These are phyloP conservation scores for Puccinia novopanici DNA, from an alignment of 1,284 basidiomycete species.

Conservation along the genomic window DNA sequence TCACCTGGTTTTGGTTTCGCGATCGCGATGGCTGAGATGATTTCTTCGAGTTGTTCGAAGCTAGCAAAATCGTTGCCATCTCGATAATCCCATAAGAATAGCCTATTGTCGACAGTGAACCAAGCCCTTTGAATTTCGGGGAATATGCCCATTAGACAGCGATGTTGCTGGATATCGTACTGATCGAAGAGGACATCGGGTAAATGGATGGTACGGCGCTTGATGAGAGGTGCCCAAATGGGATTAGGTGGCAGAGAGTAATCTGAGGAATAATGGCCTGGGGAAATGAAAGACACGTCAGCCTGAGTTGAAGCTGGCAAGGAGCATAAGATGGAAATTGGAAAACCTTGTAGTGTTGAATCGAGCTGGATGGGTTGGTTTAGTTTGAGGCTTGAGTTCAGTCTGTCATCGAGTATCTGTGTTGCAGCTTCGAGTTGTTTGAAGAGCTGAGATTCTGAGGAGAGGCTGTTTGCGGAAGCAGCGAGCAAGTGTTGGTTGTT, in stretches of 20 bases:
- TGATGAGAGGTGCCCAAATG: conserved; percentile 76
- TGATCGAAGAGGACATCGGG: conserved; percentile 80
- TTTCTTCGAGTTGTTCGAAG: conserved; percentile 85
- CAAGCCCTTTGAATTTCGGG: conserved; percentile 92
- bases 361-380: conserved; percentile 42
- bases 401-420: conserved; percentile 35
- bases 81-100: conserved; percentile 95
- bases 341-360: conserved; percentile 35
- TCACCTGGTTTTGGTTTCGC: conserved; percentile 57
- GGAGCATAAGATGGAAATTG: background rate
- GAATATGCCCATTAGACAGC: conserved; percentile 76
- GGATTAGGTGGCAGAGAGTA: conserved; percentile 78
- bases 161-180: conserved; percentile 64
- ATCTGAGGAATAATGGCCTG: conserved; percentile 54
- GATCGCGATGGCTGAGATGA: conserved; percentile 70
- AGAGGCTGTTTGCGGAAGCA: background rate
- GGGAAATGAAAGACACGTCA: background rate
- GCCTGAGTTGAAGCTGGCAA: background rate
- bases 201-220: conserved; percentile 72
- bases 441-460: conserved; percentile 12
- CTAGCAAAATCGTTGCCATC: conserved; percentile 88
- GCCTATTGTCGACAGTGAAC: conserved; percentile 90
- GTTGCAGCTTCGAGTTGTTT: conserved; percentile 29
- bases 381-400: conserved; percentile 6
- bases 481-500: too few species aligned